phyloP scores from a whole-genome alignment of 129 eudicot genomes.

The Tagetes erecta region DNA sequence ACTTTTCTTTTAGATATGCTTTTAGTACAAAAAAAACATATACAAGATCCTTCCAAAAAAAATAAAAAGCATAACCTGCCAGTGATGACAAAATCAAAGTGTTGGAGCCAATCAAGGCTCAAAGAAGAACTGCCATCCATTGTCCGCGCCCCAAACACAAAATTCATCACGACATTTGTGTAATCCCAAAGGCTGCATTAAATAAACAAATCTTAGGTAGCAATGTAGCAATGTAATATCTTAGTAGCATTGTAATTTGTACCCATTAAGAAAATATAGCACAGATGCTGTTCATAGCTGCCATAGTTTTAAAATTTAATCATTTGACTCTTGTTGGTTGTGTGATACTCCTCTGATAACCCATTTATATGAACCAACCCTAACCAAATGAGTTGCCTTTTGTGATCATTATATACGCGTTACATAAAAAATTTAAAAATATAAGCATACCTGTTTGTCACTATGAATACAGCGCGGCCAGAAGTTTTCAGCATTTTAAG shows the following conservation, averaged over 20 bases:
- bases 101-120: slow-evolving; percentile 85
- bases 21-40: neutral
- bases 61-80: slow-evolving; percentile 66
- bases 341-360: neutral
- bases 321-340: neutral
- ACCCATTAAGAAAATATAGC: neutral
- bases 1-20: neutral
- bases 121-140: slow-evolving; percentile 37
- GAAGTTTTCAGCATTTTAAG: slow-evolving; percentile 83
- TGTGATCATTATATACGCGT: neutral
- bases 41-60: slow-evolving; percentile 2
- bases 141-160: slow-evolving; percentile 55
- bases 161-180: slow-evolving; percentile 93
- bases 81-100: slow-evolving; percentile 93
- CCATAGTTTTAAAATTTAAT: neutral
- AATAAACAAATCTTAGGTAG: slow-evolving; percentile 22
- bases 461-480: slow-evolving; percentile 82
- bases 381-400: neutral
- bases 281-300: neutral
- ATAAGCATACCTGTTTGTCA: slow-evolving; percentile 81
- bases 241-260: too few species aligned
- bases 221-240: neutral
- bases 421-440: slow-evolving; percentile 8
- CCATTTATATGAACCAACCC: slow-evolving; percentile 15
- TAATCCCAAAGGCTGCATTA: slow-evolving; percentile 98